Evolutionary conservation across 2,329 filamentous ascomycete genomes (phyloP), one percentile per base, ranked within the genome.

Genomic region (Curvularia eragrostidis): DNA sequence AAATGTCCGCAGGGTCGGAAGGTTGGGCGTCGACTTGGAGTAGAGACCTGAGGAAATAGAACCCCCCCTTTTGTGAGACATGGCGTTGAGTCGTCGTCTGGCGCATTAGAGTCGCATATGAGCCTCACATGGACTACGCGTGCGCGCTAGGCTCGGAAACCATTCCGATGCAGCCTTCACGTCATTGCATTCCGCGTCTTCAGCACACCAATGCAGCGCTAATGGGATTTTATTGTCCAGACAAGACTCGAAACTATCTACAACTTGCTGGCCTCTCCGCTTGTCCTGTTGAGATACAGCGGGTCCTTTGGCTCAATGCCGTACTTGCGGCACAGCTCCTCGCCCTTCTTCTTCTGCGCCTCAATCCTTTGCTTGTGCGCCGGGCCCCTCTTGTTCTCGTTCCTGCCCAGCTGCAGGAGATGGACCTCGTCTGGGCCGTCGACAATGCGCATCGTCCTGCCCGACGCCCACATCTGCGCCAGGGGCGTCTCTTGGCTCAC

Each of bases 341-440:
- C 85, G 15, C 88, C 85, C 81, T 84, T 88, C 70, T 82, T 78
- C 75, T 82, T 84, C 81, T 94, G 91, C 72, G 79, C 81, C 66
- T 83, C 78, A 56, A 93, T 87, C 72, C 84, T 84, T 59, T 83
- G 80, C 42, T 88, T 81, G 46, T 88, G 84, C 65, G 83, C 85
- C 63, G 79, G 74, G 55, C 87, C 88, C 64, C 86, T 84, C 77
- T 85, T 89, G 76, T 92, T 93, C 83, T 95, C 91, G 67, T 92
- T 92, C 67, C 84, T 83, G 15, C 91, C 91, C 81, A 95, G 82
- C 80, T 95, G 91, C 75, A 91, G 48, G n/a, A 77, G 19, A 69
- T 79, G 95, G 59, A 98, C 95, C 86, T 99, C 95, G 79, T 99
- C 95, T 0, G 95, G 95, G 0, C 95, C 95, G 78, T 99, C 95